These are phyloP conservation scores for Thelonectria discophora DNA, from an alignment of 2,329 filamentous ascomycete species.

Conservation along the genomic window DNA sequence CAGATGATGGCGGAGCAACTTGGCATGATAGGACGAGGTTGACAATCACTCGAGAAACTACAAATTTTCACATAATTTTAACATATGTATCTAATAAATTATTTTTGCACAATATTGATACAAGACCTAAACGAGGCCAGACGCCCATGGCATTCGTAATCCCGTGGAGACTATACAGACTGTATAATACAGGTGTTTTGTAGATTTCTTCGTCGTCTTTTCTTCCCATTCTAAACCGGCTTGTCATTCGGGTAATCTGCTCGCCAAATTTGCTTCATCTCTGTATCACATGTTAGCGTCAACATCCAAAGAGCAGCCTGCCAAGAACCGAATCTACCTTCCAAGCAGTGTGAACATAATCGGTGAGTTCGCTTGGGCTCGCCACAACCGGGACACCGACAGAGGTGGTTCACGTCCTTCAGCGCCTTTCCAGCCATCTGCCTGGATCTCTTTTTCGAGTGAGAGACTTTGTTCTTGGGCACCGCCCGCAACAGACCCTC, in stretches of 20 bases:
- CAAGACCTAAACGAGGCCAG: slow-evolving; percentile 44
- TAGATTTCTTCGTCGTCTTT: slow-evolving; percentile 33
- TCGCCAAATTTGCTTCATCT: slow-evolving; percentile 57
- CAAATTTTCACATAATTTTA: slow-evolving; percentile 1
- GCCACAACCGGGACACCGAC: slow-evolving; percentile 90
- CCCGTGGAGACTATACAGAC: slow-evolving; percentile 44
- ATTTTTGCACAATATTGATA: slow-evolving; percentile 40
- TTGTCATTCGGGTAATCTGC: slow-evolving; percentile 50
- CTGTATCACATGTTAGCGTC: slow-evolving; percentile 43
- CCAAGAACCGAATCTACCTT: slow-evolving; percentile 65
- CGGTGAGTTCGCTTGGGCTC: slow-evolving; percentile 87
- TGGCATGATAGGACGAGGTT: not conserved
- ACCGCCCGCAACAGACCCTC: slow-evolving; percentile 91
- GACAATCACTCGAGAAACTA: not conserved
- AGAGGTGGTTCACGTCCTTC: slow-evolving; percentile 87
- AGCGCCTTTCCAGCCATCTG: slow-evolving; percentile 96
- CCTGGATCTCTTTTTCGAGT: slow-evolving; percentile 92
- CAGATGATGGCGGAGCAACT: not conserved
- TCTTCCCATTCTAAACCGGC: slow-evolving; percentile 40
- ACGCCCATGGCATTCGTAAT: slow-evolving; percentile 48
- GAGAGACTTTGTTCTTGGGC: slow-evolving; percentile 98
- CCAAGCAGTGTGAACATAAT: slow-evolving; percentile 86
- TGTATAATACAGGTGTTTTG: slow-evolving; percentile 41
- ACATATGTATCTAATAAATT: slow-evolving; percentile 15
- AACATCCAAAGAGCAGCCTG: not conserved